Evolutionary conservation across 2,329 filamentous ascomycete genomes (phyloP).

Genomic region (Xylariaceae sp.): DNA sequence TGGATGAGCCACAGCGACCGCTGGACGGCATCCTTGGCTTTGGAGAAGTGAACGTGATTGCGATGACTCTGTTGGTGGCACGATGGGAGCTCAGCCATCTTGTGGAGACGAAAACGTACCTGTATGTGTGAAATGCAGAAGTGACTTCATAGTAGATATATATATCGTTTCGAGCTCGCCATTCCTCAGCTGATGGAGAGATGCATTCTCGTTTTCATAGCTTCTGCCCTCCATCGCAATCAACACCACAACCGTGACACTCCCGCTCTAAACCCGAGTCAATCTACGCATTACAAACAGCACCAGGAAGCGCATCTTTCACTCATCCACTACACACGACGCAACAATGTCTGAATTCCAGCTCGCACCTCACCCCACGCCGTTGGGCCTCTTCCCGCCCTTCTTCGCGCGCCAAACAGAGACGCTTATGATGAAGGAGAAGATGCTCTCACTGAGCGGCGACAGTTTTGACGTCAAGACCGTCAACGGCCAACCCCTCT

Average conservation of each 20-base stretch:
- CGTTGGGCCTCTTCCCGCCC: constrained; percentile 37
- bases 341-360: constrained; percentile 5
- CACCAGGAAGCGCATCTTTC: not conserved
- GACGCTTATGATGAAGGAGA: constrained; percentile 56
- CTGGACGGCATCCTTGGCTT: not conserved
- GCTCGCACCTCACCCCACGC: constrained; percentile 13
- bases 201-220: not conserved
- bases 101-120: not conserved
- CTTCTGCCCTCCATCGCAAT: not conserved
- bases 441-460: constrained; percentile 55
- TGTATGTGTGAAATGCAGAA: not conserved
- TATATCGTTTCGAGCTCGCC: not conserved
- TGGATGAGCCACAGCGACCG: not conserved
- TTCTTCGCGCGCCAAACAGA: constrained; percentile 37
- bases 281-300: not conserved
- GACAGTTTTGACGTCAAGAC: constrained; percentile 61
- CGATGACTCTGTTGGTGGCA: constrained; percentile 60
- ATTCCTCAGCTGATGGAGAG: not conserved
- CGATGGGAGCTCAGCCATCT: constrained; percentile 37
- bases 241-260: not conserved
- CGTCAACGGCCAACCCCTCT: constrained; percentile 46
- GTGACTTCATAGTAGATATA: not conserved
- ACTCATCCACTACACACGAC: no score
- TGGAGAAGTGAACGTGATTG: not conserved
- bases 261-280: not conserved